Evolutionary conservation across 306 rosid genomes (phyloP), one percentile per base, ranked within the genome.

Genomic region (Leucaena leucocephala): DNA sequence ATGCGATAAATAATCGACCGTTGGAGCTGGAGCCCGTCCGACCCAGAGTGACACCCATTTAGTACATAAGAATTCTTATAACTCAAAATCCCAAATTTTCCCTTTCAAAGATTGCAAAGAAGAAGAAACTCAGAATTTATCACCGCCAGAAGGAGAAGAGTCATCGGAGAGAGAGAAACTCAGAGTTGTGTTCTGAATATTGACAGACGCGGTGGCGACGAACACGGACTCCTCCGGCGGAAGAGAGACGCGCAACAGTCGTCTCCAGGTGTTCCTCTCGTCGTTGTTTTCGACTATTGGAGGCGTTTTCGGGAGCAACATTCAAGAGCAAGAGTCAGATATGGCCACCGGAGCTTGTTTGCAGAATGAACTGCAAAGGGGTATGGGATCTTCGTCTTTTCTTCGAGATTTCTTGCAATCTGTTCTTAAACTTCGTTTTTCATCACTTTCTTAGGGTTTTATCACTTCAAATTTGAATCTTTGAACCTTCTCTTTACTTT

Each of bases 251-350:
- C 86, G 80, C 59, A 86, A 87, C 83, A 81, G 91, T 83, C 86
- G 98, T 61, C 90, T 93, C 80, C 89, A 82, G 54, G 87, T 80
- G 79, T 90, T 93, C 85, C 74, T 93, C 57, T 83, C 89, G 75
- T 88, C 97, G 11, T 57, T 93, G 75, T 82, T 93, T 63, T 88
- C 95, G 1, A 91, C 84, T 71, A 75, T 93, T 72, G 95, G 91
- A 21, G 97, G 94, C 59, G 91, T 93, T 85, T 88, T 93, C 3
- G 76, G 90, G 0, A 57, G 67, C 12, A 75, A 22, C 59, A 50
- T 75, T 75, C 88, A 89, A 82, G 89, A 85, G 64, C 38, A 54
- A 46, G 82, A 80, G 3, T 14, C 78, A 36, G 62, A 65, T 3
- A 94, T 91, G 98, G 91, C 87, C 69, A 76, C 93, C 4, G 86